Evolutionary conservation across 1,284 basidiomycete species (phyloP), one percentile per base, ranked within the genome.

Genomic region (Trametes hirsuta): DNA sequence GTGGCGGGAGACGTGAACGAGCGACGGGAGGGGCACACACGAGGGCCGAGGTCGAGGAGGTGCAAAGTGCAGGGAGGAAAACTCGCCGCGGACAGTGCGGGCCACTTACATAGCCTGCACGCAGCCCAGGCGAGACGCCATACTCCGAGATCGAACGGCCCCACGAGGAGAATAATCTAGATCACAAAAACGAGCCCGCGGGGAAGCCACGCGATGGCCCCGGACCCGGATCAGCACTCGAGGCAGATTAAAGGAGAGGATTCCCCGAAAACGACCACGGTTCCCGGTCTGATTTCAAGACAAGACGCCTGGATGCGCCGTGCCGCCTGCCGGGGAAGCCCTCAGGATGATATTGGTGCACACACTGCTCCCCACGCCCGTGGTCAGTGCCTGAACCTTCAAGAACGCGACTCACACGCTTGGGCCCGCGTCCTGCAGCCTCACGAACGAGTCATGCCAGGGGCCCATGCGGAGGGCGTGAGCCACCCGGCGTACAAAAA

Each of bases 101-200:
- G 25, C 36, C 34, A 42, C 58, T 62, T 59, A 48, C 53, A 56
- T 64, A 60, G 15, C 30, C 37, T 35, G 48, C 48, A 47, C 36
- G 34, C n/a, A 40, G 51, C 48, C 45, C 25, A 41, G 34, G 47
- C 53, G 30, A 36, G 54, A 42, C 39, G 48, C 53, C 53, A 58
- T 51, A 53, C 47, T 40, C 55, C 54, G 52, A 34, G 44, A 47
- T 52, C 37, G 49, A 30, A 47, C 56, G 56, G 56, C 56, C 56
- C 56, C 56, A 58, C 47, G 55, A 53, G 44, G 56, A 41, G 55
- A 36, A 42, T 37, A 41, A 54, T 62, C 60, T 50, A 50, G 60
- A 62, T 58, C 55, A 34, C 47, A 50, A 30, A 25, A 35, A 39
- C 55, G 44, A 39, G 39, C 45, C 34, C 25, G 50, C 48, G 49